Evolutionary conservation across 1,139 yeast genomes (phyloP).

Genomic region (Debaryomyces udenii): DNA sequence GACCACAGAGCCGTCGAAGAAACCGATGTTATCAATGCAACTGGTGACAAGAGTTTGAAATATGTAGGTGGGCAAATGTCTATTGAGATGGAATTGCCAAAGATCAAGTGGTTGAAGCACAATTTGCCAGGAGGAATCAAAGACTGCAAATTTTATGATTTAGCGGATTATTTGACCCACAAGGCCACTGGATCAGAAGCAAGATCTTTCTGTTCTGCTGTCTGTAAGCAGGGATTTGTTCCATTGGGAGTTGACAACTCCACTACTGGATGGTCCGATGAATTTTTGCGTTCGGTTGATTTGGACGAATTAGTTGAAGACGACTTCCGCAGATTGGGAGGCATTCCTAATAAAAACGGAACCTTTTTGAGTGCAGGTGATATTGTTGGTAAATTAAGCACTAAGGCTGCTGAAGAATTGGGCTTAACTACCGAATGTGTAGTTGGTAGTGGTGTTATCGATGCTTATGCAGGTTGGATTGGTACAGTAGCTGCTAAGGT

Average conservation of each 20-base stretch:
- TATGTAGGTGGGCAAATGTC: constrained; percentile 98
- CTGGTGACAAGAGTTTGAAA: constrained; percentile 75
- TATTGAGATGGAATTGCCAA: constrained; percentile 96
- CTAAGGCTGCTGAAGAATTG: constrained; percentile 74
- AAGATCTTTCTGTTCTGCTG: constrained; percentile 85
- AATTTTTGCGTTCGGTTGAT: constrained; percentile 68
- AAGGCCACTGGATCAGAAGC: constrained; percentile 87
- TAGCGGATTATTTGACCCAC: constrained; percentile 88
- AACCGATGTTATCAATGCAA: constrained; percentile 76
- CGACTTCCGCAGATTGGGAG: constrained; percentile 80
- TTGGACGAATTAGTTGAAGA: constrained; percentile 77
- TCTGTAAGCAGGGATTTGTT: constrained; percentile 93
- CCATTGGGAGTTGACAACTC: constrained; percentile 91
- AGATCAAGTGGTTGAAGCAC: constrained; percentile 93
- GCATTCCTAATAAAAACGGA: constrained; percentile 74
- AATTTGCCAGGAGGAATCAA: constrained; percentile 70
- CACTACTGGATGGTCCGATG: constrained; percentile 85
- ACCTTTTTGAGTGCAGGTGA: constrained; percentile 86
- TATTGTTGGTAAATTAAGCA: constrained; percentile 70
- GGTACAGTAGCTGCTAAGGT: constrained; percentile 95
- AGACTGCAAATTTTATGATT: constrained; percentile 82
- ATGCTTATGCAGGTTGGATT: constrained; percentile 98
- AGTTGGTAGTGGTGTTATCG: constrained; percentile 95
- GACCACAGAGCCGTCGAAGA: constrained; percentile 96
- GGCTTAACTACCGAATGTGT: constrained; percentile 80